Base-by-base conservation (phyloP, 2,329 filamentous ascomycete species). In the Phaeosphaeria sp. region DNA sequence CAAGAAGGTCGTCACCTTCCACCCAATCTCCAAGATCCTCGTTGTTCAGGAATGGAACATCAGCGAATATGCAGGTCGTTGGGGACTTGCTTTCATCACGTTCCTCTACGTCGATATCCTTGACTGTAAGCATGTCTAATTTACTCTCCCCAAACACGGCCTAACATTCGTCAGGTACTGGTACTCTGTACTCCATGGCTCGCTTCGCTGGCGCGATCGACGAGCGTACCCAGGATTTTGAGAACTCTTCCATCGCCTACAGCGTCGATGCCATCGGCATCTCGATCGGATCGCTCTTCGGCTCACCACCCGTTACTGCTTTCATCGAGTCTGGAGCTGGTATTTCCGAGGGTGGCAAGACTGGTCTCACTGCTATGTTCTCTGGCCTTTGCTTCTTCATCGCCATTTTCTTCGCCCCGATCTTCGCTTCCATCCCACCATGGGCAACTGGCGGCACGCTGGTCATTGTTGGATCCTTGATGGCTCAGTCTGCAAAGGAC, bases 21-120 rank as follows among this genome's bases (percentile, higher is more conserved):
- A 94, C 72, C 85, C 87, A 6, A 96, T 96, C 72, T 73, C 83
- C 60, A 84, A 85, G 49, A 88, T 86, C 4, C 83, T 96, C 15
- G 84, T 83, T 33, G 91, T 89, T 1, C 90, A 92, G 72, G 80
- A 92, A 56, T 96, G 91, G 89, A 80, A 90, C 66, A 81, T 96
- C 22, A 79, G 83, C 7, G 82, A 82, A 4, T 87, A 92, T 56
- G 88, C 89, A 11, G 87, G 87, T 3, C 89, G 95, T 71, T 96
- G 96, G 70, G 90, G 89, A 25, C 83, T 95, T 50, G 92, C 92
- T 0, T 87, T 96, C 63, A 89, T 96, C 75, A 96, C 92, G 2
- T 96, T 96, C 79, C 83, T 96, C 21, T 96, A 96, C 70, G 92
- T 96, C 64, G 92, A 96, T 70, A 94, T 96, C 60, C 86, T 96